Base-by-base conservation (phyloP, 371 early-diverging fungal genomes). In the Syncephalastrum monosporum region DNA sequence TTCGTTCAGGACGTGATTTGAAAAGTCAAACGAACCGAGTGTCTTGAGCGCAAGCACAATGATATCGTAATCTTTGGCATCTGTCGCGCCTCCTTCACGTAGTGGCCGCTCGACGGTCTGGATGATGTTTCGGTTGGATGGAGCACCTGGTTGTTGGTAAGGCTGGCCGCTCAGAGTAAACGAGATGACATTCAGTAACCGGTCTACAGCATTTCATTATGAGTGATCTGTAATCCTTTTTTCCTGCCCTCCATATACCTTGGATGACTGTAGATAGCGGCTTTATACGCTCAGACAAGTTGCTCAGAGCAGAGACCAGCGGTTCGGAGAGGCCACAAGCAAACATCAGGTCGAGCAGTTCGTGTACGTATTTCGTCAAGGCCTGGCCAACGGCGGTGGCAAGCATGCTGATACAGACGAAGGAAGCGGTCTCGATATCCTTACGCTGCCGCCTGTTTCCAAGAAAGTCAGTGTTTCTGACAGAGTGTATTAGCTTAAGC, bases 321-420 rank as follows among this genome's bases (percentile, higher is more conserved):
- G 91, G 82, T 56, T 92, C 89, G 51, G 87, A 91, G 33, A 97
- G 74, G 14, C 96, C 97, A 19, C 86, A 80, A 3, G 87, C 82
- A 64, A 98, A 95, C 91, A 98, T 96, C 49, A 91, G 75, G 60
- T 95, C 96, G 56, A 97, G 68, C 5, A 97, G 65, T 41, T 94
- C 95, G 57, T 90, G 91, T 72, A 96, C 81, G 64, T 95, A 82
- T 62, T 87, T 90, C 1, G 90, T 91, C 53, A 97, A 74, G 1
- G 89, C 90, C 41, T 91, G 94, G 15, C 96, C 97, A 47, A 97
- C 90, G 4, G 97, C 94, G 3, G 75, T 79, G 3, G 97, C 94
- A 44, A 97, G 79, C 85, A 89, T 89, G 42, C 91, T 86, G 52
- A 96, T 88, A 61, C 96, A 95, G 58, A 86, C 75, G 62, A 94